Evolutionary conservation across 768 basidiomycete genomes (phyloP), one percentile per base, ranked within the genome.

Genomic region (Tricholoma terreum): DNA sequence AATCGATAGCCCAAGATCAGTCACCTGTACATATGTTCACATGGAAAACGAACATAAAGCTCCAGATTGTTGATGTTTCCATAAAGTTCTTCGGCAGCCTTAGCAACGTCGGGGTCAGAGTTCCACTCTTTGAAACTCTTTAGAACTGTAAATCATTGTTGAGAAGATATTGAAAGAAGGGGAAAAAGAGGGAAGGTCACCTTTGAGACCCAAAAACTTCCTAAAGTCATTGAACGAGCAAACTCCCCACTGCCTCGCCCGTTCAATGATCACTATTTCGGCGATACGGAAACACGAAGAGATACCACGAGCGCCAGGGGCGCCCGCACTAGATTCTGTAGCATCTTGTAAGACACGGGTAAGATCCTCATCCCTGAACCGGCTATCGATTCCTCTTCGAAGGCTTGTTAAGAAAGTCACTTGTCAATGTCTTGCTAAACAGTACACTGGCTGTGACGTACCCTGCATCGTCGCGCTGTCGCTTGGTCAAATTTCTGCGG

Each of bases 21-120:
- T 21, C 55, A 21, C 35, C 31, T 45, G 19, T 14, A 27, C 14
- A 3, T 22, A 22, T 4, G 17, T 42, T 19, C 19, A 21, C n/a
- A 42, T 19, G 40, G 17, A 7, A 14, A 45, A 56, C 67, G 53
- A n/a, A 71, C 67, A 56, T 75, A 76, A 27, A 76, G 63, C 59
- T 77, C 75, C 30, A 77, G 61, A 24, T 70, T 68, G 54, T 75
- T 68, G 43, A 74, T 69, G 42, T 69, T 57, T 11, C 62, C 61
- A 52, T 77, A 77, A 38, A 75, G 57, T 46, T 63, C 52, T 21
- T 61, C 55, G 6, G 71, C 69, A 2, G 66, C 59, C 2, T 27
- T 42, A 5, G 63, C 63, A 45, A 74, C 60, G 8, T 61, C 66
- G 9, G 65, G 59, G 30, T 71, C 57, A 2, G 69, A 58, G 50